Conservation (phyloP, 2,329 filamentous ascomycete species). For the Pseudopyrenochaeta lycopersici region DNA sequence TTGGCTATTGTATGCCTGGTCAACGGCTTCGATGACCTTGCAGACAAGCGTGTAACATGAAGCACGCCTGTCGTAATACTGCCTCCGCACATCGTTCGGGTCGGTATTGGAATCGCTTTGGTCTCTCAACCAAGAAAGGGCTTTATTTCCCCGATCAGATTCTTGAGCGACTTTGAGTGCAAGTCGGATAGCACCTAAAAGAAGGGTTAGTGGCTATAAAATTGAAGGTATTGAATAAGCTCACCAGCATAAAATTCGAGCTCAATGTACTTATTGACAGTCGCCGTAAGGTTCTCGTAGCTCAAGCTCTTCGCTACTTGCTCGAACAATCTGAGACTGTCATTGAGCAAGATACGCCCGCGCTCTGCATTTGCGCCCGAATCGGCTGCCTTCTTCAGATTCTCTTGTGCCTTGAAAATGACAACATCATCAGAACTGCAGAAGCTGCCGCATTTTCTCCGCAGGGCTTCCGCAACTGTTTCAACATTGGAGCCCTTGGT, state of each 20-base stretch:
- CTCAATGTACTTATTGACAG: constrained; percentile 79
- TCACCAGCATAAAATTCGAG: constrained; percentile 85
- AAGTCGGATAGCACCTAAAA: constrained; percentile 78
- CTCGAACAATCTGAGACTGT: constrained; percentile 87
- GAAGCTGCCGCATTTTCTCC: constrained; percentile 93
- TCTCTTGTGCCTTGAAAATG: constrained; percentile 97
- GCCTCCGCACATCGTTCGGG: constrained; percentile 70
- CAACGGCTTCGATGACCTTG: constrained; percentile 78
- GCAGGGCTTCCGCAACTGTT: constrained; percentile 92
- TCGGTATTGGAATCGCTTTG: constrained; percentile 77
- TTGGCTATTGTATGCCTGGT: constrained; percentile 72
- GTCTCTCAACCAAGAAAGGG: constrained; percentile 87
- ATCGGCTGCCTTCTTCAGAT: constrained; percentile 87
- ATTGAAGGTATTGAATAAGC: neutral
- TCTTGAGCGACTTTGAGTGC: constrained; percentile 84
- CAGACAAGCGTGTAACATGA: constrained; percentile 89
- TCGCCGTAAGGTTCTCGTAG: constrained; percentile 79
- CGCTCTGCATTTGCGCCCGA: constrained; percentile 77
- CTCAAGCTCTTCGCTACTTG: constrained; percentile 86
- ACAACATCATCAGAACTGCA: constrained; percentile 97
- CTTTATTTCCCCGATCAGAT: constrained; percentile 85
- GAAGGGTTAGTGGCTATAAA: constrained; percentile 7
- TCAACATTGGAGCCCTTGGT: constrained; percentile 97
- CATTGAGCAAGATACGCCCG: constrained; percentile 81
- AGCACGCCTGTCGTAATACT: constrained; percentile 74